Base-by-base conservation (phyloP, 2,329 filamentous ascomycete species). In the Dendryphion nanum region DNA sequence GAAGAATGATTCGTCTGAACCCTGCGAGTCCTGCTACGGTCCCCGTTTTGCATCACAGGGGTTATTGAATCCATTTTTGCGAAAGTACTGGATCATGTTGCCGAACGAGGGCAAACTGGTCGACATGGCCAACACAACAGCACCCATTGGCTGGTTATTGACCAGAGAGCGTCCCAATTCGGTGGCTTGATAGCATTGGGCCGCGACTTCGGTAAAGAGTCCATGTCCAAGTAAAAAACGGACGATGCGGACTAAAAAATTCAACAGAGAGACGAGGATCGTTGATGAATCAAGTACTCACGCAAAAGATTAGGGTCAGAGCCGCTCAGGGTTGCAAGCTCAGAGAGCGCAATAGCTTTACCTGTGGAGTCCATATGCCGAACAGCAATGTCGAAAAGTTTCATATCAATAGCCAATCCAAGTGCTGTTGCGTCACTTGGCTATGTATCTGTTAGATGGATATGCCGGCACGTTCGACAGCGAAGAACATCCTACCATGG, bases 361-460 rank as follows among this genome's bases (percentile, higher is more conserved):
- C 29, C 16, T 30, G 8, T 16, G 8, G 48, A 30, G 3, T 35
- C 43, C n/a, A n/a, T n/a, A n/a, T n/a, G n/a, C n/a, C n/a, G n/a
- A 13, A 51, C 29, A 2, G 40, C 41, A 12, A 48, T 38, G 21
- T 51, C 48, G n/a, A 45, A 21, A 5, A 50, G 46, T 16, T 45
- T 39, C 20, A 53, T 35, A 18, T 51, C 44, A n/a, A 50, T 23
- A n/a, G 21, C 48, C 5, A 53, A 20, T 16, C 39, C 31, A 24
- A 48, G 35, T 1, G 31, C 44, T 1, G 48, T 35, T 4, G 41
- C 34, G 18, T 47, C 41, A 24, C 45, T 21, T 15, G 23, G n/a
- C 36, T 38, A 18, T 20, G 21, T 16, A 8, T 28, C 18, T n/a
- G n/a, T n/a, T n/a, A n/a, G n/a, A n/a, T n/a, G n/a, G n/a, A n/a